Conservation (phyloP, 805 yeast species). For the Sporopachydermia lactativora region DNA sequence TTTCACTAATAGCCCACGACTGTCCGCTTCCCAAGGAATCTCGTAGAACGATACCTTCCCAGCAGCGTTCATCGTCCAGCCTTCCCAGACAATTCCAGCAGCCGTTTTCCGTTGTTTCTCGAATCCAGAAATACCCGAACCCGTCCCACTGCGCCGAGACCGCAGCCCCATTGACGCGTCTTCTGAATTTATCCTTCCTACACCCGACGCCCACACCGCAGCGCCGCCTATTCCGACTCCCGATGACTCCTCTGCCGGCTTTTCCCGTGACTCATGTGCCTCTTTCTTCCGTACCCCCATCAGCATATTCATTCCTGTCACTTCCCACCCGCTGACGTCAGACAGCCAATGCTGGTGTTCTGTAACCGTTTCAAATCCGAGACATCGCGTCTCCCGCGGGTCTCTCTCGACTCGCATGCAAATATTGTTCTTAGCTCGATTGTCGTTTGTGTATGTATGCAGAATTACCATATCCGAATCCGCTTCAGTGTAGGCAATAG, state of each 20-base stretch:
- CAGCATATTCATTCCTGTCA: conserved; percentile 62
- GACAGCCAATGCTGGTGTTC: conserved; percentile 59
- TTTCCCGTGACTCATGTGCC: conserved; percentile 15
- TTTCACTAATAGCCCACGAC: conserved; percentile 34
- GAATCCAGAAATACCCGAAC: too few species aligned
- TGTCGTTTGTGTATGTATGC: conserved; percentile 62
- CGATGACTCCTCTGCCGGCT: neutral
- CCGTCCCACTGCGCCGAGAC: neutral
- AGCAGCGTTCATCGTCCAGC: conserved; percentile 60
- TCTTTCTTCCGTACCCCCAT: conserved; percentile 47
- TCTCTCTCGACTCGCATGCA: conserved; percentile 88
- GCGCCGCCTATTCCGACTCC: conserved; percentile 4
- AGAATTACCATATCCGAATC: conserved; percentile 44
- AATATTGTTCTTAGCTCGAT: conserved; percentile 63
- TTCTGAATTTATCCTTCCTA: too few species aligned
- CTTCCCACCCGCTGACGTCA: conserved; percentile 64
- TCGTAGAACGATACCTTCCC: conserved; percentile 50
- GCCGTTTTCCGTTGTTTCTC: conserved; percentile 7
- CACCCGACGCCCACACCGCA: neutral
- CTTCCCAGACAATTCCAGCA: conserved; percentile 53
- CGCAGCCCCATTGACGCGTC: neutral
- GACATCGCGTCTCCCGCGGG: conserved; percentile 79
- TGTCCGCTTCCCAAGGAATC: conserved; percentile 33
- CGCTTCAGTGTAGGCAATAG: conserved; percentile 54
- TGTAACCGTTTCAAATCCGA: conserved; percentile 63